These are phyloP conservation scores for Aspergillus candidus DNA, from an alignment of 2,329 filamentous ascomycete genomes.

Conservation along the genomic window DNA sequence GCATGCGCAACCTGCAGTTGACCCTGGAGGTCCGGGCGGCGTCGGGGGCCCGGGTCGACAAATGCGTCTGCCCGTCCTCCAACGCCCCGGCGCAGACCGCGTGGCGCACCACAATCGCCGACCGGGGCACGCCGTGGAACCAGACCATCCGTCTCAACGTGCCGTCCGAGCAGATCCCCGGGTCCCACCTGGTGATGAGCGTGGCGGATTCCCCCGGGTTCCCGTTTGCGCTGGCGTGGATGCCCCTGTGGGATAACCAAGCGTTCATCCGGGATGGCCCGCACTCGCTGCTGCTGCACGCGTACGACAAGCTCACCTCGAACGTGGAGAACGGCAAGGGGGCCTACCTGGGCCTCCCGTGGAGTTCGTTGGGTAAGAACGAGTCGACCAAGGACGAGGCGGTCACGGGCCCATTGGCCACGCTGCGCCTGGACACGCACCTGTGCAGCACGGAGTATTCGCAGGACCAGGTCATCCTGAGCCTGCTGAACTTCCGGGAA, in stretches of 20 bases:
- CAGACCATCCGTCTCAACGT: conserved; percentile 80
- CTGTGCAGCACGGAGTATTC: conserved; percentile 93
- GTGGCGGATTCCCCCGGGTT: conserved; percentile 79
- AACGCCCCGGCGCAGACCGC: conserved; percentile 73
- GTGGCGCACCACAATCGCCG: conserved; percentile 78
- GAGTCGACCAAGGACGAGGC: conserved; percentile 64
- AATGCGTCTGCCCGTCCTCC: conserved; percentile 80
- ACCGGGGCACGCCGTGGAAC: conserved; percentile 77
- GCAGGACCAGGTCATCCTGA: conserved; percentile 79
- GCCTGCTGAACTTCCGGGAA: conserved; percentile 80
- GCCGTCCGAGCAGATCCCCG: conserved; percentile 69
- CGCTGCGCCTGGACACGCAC: conserved; percentile 73
- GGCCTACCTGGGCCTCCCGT: conserved; percentile 79
- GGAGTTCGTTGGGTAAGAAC: conserved; percentile 63
- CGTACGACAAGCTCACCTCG: conserved; percentile 84
- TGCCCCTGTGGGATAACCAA: conserved; percentile 87
- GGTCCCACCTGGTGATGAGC: conserved; percentile 82
- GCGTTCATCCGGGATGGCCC: conserved; percentile 83
- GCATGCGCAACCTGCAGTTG: conserved; percentile 73
- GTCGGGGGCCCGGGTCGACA: conserved; percentile 74
- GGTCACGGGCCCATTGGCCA: conserved; percentile 71
- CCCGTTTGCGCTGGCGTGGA: conserved; percentile 85
- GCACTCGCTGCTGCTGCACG: conserved; percentile 77
- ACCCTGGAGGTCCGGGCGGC: conserved; percentile 80
- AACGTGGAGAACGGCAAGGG: conserved; percentile 66